These are phyloP conservation scores for Sherardia arvensis DNA, from an alignment of 257 asterid species.

Conservation along the genomic window DNA sequence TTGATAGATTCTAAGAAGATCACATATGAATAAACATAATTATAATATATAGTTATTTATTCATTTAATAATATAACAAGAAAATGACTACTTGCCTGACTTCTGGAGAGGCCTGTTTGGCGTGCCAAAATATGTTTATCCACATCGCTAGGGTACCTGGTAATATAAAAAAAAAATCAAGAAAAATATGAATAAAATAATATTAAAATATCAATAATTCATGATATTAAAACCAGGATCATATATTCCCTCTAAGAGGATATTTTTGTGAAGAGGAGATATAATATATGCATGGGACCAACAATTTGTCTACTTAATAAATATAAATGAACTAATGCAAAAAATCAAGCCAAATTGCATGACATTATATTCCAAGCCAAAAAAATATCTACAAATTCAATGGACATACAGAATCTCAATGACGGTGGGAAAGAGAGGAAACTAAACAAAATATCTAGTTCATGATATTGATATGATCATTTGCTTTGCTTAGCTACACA, in stretches of 20 bases:
- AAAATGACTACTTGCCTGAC: constrained; percentile 51
- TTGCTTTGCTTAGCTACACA: not conserved
- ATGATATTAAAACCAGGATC: not conserved
- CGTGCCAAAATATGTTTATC: constrained; percentile 62
- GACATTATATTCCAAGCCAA: not conserved
- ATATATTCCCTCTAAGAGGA: not conserved
- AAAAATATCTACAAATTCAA: not conserved
- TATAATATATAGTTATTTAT: too few species aligned
- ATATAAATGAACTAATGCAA: too few species aligned
- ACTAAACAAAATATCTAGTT: not conserved
- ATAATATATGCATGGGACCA: not conserved
- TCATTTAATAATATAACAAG: too few species aligned
- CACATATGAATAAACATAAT: constrained; percentile 6
- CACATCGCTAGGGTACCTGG: constrained; percentile 76
- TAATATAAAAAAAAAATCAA: not conserved
- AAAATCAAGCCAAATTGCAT: not conserved
- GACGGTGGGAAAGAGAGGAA: not conserved
- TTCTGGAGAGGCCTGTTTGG: constrained; percentile 78
- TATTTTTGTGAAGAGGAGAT: not conserved
- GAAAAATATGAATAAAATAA: not conserved
- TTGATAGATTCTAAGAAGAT: constrained; percentile 24
- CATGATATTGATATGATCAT: too few species aligned
- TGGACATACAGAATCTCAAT: not conserved
- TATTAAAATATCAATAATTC: not conserved
- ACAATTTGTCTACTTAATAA: too few species aligned